phyloP scores from a whole-genome alignment of 345 rosid species.

The Geranium rotundifolium region DNA sequence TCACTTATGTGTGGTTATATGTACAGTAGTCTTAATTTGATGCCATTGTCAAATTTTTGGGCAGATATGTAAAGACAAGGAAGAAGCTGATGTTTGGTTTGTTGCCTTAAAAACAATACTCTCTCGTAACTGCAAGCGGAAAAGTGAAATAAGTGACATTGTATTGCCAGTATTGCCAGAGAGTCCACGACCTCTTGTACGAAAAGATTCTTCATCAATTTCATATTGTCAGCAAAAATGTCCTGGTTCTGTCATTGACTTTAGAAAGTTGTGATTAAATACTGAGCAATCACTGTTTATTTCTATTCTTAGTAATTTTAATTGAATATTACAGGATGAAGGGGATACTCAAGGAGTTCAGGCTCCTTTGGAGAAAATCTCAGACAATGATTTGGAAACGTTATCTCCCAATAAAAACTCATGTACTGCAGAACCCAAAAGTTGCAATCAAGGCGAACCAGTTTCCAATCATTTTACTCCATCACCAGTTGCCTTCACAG shows the following conservation, averaged over 20 bases:
- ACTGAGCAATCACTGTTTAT: neutral
- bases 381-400: conserved; percentile 55
- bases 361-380: conserved; percentile 25
- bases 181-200: conserved; percentile 31
- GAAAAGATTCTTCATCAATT: conserved; percentile 36
- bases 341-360: conserved; percentile 38
- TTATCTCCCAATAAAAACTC: conserved; percentile 58
- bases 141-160: conserved; percentile 13
- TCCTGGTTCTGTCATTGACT: conserved; percentile 4
- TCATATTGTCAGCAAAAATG: conserved; percentile 38
- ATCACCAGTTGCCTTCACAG: conserved; percentile 18
- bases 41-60: conserved; percentile 7
- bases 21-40: conserved; percentile 6
- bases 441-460: conserved; percentile 32
- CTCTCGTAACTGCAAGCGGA: conserved; percentile 42
- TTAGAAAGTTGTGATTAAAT: neutral
- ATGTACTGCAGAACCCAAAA: conserved; percentile 38
- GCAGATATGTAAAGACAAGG: conserved; percentile 95
- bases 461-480: conserved; percentile 22
- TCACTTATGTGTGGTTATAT: neutral
- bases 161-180: conserved; percentile 13
- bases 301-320: neutral
- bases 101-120: conserved; percentile 68
- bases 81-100: conserved; percentile 95
- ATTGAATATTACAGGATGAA: conserved; percentile 29